These are phyloP conservation scores for Psilocybe azurescens DNA, from an alignment of 768 basidiomycete species.

Conservation along the genomic window DNA sequence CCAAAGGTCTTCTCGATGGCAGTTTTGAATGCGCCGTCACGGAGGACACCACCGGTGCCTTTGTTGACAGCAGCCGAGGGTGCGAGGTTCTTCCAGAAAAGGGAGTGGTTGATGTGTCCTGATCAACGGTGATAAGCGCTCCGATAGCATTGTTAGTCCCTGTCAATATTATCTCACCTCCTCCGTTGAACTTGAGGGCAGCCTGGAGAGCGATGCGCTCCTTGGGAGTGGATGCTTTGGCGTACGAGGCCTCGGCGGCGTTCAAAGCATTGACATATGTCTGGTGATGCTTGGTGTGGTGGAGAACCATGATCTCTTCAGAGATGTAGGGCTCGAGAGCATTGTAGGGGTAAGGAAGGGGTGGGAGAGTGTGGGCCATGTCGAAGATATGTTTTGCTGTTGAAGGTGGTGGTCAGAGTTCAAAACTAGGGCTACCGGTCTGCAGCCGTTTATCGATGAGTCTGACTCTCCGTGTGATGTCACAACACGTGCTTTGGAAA, in stretches of 20 bases:
- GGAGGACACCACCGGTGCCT: constrained; percentile 64
- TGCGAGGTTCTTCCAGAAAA: constrained; percentile 96
- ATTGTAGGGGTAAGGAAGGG: constrained; percentile 81
- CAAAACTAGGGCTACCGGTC: constrained; percentile 1
- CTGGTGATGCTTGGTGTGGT: constrained; percentile 96
- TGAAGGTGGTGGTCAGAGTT: constrained; percentile 3
- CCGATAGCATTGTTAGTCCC: not conserved
- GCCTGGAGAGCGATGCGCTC: constrained; percentile 88
- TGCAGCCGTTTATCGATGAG: constrained; percentile 13
- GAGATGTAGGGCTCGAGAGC: constrained; percentile 96
- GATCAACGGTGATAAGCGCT: constrained; percentile 28
- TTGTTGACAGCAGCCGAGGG: constrained; percentile 58
- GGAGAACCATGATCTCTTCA: constrained; percentile 90
- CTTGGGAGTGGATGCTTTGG: constrained; percentile 69
- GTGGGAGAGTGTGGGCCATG: constrained; percentile 66
- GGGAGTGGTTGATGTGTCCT: constrained; percentile 94
- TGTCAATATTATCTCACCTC: constrained; percentile 58
- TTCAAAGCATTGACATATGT: constrained; percentile 94
- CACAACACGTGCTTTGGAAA: too few relatives aligned
- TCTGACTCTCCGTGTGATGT: not conserved
- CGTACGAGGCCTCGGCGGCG: constrained; percentile 82
- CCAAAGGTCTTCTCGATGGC: constrained; percentile 73
- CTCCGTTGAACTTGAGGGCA: constrained; percentile 95
- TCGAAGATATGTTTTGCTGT: not conserved
- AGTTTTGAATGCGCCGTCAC: constrained; percentile 66